Evolutionary conservation across 306 rosid genomes (phyloP).

Genomic region (Vigna unguiculata): DNA sequence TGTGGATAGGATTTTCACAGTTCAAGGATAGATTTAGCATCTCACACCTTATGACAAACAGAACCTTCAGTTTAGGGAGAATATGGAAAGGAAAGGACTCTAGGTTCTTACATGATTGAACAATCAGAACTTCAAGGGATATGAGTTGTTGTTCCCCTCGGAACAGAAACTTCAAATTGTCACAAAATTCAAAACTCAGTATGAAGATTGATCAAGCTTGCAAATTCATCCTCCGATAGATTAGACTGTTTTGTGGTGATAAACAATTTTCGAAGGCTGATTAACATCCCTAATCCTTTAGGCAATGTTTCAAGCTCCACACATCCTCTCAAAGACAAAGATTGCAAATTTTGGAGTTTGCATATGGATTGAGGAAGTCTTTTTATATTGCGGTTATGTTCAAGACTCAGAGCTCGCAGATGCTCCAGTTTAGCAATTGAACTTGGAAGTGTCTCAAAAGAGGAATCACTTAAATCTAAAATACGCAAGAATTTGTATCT

Average conservation of each 20-base stretch:
- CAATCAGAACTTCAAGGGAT: neutral
- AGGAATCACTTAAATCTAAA: slow-evolving; percentile 19
- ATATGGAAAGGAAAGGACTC: neutral
- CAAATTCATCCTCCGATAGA: neutral
- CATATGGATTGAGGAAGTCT: neutral
- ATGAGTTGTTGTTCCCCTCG: neutral
- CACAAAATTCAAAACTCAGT: neutral
- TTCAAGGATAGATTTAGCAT: neutral
- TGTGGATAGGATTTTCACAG: neutral
- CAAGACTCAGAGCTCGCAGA: neutral
- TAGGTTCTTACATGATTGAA: neutral
- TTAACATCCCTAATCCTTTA: neutral
- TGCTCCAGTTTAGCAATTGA: slow-evolving; percentile 33
- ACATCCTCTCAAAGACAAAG: neutral
- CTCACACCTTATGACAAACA: neutral
- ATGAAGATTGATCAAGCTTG: slow-evolving; percentile 8
- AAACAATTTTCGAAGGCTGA: slow-evolving; percentile 3
- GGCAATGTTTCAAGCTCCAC: neutral
- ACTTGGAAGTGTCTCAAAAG: neutral
- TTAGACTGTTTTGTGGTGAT: slow-evolving; percentile 33
- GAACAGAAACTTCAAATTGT: neutral
- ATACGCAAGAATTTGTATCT: neutral
- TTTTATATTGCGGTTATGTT: neutral
- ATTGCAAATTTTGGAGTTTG: neutral
- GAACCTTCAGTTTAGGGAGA: slow-evolving; percentile 9